Evolutionary conservation across 352 stramenopile genomes (phyloP).

Genomic region (Globisporangium splendens): DNA sequence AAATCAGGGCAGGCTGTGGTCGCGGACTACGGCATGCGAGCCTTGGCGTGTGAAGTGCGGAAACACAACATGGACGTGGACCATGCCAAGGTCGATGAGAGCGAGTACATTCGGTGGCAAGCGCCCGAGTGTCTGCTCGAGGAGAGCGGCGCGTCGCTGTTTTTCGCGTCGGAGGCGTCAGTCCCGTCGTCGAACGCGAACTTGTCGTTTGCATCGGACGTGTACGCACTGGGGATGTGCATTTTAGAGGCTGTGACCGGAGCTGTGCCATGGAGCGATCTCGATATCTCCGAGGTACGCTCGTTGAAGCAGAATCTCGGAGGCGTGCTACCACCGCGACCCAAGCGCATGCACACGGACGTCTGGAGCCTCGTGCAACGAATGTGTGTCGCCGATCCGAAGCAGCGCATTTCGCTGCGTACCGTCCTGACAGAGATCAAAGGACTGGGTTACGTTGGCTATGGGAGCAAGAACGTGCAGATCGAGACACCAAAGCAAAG

Average conservation of each 20-base stretch:
- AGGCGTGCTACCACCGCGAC: constrained; percentile 42
- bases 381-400: constrained; percentile 56
- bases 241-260: constrained; percentile 64
- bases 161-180: constrained; percentile 18
- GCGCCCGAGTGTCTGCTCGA: constrained; percentile 58
- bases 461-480: constrained; percentile 16
- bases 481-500: constrained; percentile 13
- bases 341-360: constrained; percentile 31
- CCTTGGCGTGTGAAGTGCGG: constrained; percentile 27
- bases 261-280: constrained; percentile 38
- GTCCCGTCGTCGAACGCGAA: constrained; percentile 14
- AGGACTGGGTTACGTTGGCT: constrained; percentile 36
- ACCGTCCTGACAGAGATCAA: constrained; percentile 48
- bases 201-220: constrained; percentile 42
- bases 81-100: constrained; percentile 28
- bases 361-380: constrained; percentile 59
- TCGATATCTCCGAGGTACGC: constrained; percentile 44
- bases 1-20: constrained; percentile 61
- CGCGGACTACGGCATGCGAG: constrained; percentile 53
- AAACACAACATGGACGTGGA: constrained; percentile 37
- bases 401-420: constrained; percentile 38
- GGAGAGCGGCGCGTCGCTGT: constrained; percentile 23
- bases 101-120: constrained; percentile 61
- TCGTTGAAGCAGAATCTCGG: constrained; percentile 51
- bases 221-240: constrained; percentile 80